Base-by-base conservation (phyloP, 768 basidiomycete genomes). In the Lactarius indigo region DNA sequence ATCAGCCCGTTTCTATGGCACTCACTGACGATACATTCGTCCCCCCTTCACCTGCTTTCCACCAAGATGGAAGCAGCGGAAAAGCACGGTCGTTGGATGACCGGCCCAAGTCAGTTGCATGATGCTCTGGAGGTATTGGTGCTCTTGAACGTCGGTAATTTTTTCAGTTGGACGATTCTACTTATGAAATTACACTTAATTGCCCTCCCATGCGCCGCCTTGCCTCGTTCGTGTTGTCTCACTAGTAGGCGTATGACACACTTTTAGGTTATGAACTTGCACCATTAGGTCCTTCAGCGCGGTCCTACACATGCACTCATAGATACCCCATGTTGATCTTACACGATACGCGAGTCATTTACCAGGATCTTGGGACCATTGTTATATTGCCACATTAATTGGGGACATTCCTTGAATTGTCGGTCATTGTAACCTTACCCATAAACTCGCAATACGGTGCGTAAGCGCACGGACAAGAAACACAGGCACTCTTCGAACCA, bases 1-100 rank as follows among this genome's bases (percentile, higher is more conserved):
- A 92, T 73, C 79, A 90, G 72, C 90, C 90, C 2, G 88, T 92
- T 61, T 90, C 90, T 28, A 85, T 87, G 74, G 76, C 77, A 44
- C 72, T 77, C 59, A 75, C 74, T 26, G 77, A 78, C 23, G 77
- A 78, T 72, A 76, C 77, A 23, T 78, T 78, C 69, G 73, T 75
- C 9, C 76, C 77, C 37, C 77, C 78, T 39, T 73, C 73, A 5
- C 76, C 78, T 2, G 72, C 76, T 17, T 78, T 77, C 74, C 67
- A 59, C 52, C 35, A 58, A 3, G 42, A 63, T 41, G 55, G 59
- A 20, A 55, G 42, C 33, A 30, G 42, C 17, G 42, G 63, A n/a
- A 59, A 59, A 56, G 55, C 15, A 35, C 70, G 31, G 70, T 71
- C 57, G 62, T 31, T 64, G 15, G 64, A 56, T 15, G 58, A 61